Evolutionary conservation across 306 rosid genomes (phyloP).

Genomic region (Castanospermum australe): DNA sequence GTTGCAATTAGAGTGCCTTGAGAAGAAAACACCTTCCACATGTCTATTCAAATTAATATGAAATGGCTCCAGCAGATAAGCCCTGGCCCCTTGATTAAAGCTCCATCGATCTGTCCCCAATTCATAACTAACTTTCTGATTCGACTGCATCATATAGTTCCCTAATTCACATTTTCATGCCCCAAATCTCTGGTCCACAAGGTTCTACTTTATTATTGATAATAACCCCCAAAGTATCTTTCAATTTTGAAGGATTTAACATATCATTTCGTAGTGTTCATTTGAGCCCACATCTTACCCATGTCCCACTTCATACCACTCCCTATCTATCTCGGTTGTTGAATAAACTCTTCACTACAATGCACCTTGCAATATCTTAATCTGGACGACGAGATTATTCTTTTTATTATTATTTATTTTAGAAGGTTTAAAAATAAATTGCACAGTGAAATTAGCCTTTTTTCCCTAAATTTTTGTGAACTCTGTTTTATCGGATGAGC

Average conservation of each 20-base stretch:
- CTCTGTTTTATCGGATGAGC: not conserved
- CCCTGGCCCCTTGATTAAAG: slow-evolving; percentile 28
- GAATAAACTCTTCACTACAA: not conserved
- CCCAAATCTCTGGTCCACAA: slow-evolving; percentile 25
- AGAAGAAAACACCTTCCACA: slow-evolving; percentile 38
- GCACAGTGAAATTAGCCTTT: not conserved
- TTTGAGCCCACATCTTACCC: not conserved
- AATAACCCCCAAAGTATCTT: not conserved
- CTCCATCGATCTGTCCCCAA: slow-evolving; percentile 32
- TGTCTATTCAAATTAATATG: slow-evolving; percentile 42
- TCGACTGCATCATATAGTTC: slow-evolving; percentile 35
- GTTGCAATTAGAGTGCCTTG: slow-evolving; percentile 53
- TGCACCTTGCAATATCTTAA: not conserved
- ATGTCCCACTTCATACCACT: not conserved
- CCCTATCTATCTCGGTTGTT: not conserved
- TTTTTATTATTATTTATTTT: not conserved
- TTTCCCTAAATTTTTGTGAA: not conserved
- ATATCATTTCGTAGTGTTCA: not conserved
- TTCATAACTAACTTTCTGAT: slow-evolving; percentile 34
- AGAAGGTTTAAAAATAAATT: not conserved
- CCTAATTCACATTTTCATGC: slow-evolving; percentile 10
- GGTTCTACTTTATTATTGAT: not conserved
- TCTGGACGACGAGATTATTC: not conserved
- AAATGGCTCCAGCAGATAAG: not conserved
- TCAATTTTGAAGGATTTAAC: not conserved